Evolutionary conservation across 805 yeast species (phyloP).

Genomic region (Saccharomyces paradoxus): DNA sequence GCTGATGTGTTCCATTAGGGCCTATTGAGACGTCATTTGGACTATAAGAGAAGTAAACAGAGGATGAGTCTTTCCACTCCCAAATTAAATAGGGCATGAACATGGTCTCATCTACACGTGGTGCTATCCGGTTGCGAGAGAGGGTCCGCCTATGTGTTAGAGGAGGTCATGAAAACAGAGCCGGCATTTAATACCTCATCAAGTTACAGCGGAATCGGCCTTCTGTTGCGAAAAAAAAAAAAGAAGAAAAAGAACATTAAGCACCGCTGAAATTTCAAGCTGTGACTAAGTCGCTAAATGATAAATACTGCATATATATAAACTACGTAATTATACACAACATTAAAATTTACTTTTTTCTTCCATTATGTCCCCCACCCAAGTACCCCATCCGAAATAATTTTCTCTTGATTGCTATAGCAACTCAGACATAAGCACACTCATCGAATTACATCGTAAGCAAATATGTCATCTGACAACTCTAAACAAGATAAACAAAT

Average conservation of each 20-base stretch:
- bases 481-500: slow-evolving; percentile 6
- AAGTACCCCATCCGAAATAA: background rate
- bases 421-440: background rate
- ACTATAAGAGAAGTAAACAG: background rate
- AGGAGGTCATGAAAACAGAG: background rate
- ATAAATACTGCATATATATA: background rate
- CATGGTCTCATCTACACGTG: background rate
- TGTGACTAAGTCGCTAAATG: background rate
- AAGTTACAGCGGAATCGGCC: background rate
- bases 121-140: background rate
- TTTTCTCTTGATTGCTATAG: background rate
- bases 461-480: slow-evolving; percentile 6
- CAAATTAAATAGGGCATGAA: background rate
- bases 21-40: background rate
- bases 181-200: background rate
- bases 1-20: background rate
- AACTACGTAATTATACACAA: background rate
- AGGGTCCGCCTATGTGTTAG: background rate
- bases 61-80: background rate
- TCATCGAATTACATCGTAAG: background rate
- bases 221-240: background rate
- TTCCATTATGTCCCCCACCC: background rate
- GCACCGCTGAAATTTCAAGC: background rate
- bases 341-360: background rate
- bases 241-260: background rate